Percentiles rank a stretch among this genome's conserved stretches.
Evolutionary conservation across 495 filamentous ascomycete genomes (phyloP).

Genomic region (Penicillium antarcticum): DNA sequence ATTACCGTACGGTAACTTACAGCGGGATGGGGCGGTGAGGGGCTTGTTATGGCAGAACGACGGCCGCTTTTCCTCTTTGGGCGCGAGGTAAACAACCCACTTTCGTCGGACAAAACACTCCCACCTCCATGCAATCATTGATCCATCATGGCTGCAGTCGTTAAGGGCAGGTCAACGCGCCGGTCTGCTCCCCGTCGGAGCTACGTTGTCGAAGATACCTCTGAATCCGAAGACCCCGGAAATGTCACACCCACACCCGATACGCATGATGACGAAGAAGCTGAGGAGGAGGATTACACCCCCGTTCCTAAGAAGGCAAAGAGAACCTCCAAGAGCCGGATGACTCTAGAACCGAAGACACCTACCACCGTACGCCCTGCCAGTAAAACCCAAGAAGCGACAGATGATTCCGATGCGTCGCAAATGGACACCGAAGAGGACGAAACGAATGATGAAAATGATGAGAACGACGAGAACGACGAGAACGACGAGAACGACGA

Average conservation of each 20-base stretch:
- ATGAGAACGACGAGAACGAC: slow-evolving; percentile 33
- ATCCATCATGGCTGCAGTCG: slow-evolving; percentile 53
- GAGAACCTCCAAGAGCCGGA: slow-evolving; percentile 52
- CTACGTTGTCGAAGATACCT: slow-evolving; percentile 68
- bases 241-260: slow-evolving; percentile 49
- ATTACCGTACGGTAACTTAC: slow-evolving; percentile 23
- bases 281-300: slow-evolving; percentile 74
- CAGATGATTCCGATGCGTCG: slow-evolving; percentile 31
- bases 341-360: slow-evolving; percentile 51
- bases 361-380: slow-evolving; percentile 37
- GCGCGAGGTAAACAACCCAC: slow-evolving; percentile 48
- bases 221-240: slow-evolving; percentile 63
- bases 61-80: slow-evolving; percentile 34
- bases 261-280: slow-evolving; percentile 42
- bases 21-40: slow-evolving; percentile 24
- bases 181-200: slow-evolving; percentile 67
- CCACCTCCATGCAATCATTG: slow-evolving; percentile 26
- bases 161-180: slow-evolving; percentile 71
- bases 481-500: slow-evolving; percentile 28
- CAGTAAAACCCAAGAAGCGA: slow-evolving; percentile 34
- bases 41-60: slow-evolving; percentile 38
- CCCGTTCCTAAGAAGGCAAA: slow-evolving; percentile 57
- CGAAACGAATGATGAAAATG: slow-evolving; percentile 17
- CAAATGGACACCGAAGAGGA: slow-evolving; percentile 22
- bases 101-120: slow-evolving; percentile 27